These are phyloP conservation scores for Neurospora intermedia DNA, from an alignment of 495 filamentous ascomycete species.

Conservation along the genomic window DNA sequence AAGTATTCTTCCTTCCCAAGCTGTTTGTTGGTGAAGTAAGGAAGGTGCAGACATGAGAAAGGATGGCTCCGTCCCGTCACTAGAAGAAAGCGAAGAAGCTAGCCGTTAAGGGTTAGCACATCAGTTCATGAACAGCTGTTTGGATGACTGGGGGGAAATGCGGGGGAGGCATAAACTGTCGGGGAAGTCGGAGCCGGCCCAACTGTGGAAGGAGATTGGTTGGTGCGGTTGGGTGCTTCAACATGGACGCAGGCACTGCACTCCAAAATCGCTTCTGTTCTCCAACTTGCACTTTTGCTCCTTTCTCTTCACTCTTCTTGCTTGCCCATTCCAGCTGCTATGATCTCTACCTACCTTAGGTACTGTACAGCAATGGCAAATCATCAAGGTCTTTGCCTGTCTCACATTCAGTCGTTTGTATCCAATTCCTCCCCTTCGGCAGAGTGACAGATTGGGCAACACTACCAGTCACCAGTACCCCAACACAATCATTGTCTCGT, in stretches of 20 bases:
- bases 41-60: background rate
- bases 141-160: background rate
- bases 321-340: background rate
- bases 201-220: background rate
- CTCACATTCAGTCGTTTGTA: background rate
- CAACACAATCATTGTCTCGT: background rate
- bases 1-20: background rate
- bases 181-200: slow-evolving; percentile 10
- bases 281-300: background rate
- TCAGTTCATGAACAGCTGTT: background rate
- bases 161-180: background rate
- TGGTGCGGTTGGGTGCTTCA: background rate
- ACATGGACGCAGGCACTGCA: background rate
- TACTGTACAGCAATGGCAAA: background rate
- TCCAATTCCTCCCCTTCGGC: background rate
- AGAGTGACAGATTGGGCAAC: background rate
- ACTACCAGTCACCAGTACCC: background rate
- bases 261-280: background rate
- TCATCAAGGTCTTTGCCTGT: background rate
- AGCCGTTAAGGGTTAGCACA: background rate
- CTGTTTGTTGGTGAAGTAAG: background rate
- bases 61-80: background rate
- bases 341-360: background rate
- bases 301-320: background rate
- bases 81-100: background rate